Conservation (phyloP, 139 green algal species). For the Picocystis salinarum region DNA sequence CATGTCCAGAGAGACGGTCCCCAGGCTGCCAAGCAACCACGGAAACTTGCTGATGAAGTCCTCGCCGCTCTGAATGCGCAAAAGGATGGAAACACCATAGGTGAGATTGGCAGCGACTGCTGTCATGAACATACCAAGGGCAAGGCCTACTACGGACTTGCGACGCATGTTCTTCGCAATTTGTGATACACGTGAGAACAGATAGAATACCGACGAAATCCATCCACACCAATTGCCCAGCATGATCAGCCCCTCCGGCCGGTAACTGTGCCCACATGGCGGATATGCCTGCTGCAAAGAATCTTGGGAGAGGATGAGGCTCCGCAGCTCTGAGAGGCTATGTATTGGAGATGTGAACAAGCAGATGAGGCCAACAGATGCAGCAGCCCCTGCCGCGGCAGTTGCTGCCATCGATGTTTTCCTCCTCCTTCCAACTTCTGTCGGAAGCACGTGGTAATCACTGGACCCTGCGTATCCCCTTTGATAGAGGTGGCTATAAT, state of each 20-base stretch:
- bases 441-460: too few relatives aligned
- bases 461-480: too few relatives aligned
- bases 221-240: background rate
- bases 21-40: conserved; percentile 64
- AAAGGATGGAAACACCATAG: conserved; percentile 53
- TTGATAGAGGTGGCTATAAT: conserved; percentile 27
- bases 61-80: conserved; percentile 25
- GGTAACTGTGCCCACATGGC: too few relatives aligned
- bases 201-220: conserved; percentile 54
- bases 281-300: too few relatives aligned
- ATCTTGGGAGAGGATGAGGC: too few relatives aligned
- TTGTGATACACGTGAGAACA: conserved; percentile 51
- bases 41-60: conserved; percentile 33
- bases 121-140: conserved; percentile 54
- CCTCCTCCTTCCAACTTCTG: too few relatives aligned
- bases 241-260: too few relatives aligned
- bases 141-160: conserved; percentile 42
- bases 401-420: too few relatives aligned
- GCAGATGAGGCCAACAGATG: too few relatives aligned
- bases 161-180: conserved; percentile 53
- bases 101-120: conserved; percentile 48
- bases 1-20: conserved; percentile 59
- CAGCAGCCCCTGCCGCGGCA: too few relatives aligned
- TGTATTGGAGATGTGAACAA: too few relatives aligned
- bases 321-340: too few relatives aligned